Conservation (phyloP, 2,329 filamentous ascomycete species). For the Pyrenochaeta sp. region DNA sequence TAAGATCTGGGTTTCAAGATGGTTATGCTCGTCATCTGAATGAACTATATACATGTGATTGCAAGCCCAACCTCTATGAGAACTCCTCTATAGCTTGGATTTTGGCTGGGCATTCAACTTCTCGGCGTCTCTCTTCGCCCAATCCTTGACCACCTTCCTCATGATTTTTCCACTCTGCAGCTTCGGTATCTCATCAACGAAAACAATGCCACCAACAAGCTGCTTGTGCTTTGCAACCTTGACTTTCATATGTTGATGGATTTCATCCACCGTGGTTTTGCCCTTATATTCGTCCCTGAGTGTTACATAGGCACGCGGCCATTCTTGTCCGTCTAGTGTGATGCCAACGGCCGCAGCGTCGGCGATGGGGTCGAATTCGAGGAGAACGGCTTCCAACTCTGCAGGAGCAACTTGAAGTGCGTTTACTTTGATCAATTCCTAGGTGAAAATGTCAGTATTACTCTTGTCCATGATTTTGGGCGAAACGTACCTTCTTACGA, state of each 20-base stretch:
- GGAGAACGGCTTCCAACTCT: constrained; percentile 58
- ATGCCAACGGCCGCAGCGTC: constrained; percentile 65
- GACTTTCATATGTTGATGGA: constrained; percentile 49
- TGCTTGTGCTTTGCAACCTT: constrained; percentile 62
- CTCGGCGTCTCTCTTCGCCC: constrained; percentile 62
- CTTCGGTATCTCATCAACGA: constrained; percentile 65
- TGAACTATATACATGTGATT: too few relatives aligned
- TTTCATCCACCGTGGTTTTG: constrained; percentile 35
- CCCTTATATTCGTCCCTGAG: constrained; percentile 56
- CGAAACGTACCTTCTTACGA: constrained; percentile 39
- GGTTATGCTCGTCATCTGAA: too few relatives aligned
- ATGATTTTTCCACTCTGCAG: constrained; percentile 66
- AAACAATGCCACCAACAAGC: constrained; percentile 60
- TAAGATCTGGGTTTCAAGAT: too few relatives aligned
- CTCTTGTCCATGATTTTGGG: not conserved
- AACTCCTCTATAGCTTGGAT: constrained; percentile 27
- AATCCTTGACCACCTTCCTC: constrained; percentile 63
- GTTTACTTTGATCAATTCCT: constrained; percentile 54
- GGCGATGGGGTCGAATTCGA: constrained; percentile 60
- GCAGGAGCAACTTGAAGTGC: constrained; percentile 48
- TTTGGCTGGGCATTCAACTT: constrained; percentile 34
- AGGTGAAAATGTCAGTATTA: constrained; percentile 1
- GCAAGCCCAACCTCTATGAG: not conserved
- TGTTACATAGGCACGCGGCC: constrained; percentile 62
- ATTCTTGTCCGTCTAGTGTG: constrained; percentile 59